Base-by-base conservation (phyloP, 2,329 filamentous ascomycete species). In the Celoporthe dispersa region DNA sequence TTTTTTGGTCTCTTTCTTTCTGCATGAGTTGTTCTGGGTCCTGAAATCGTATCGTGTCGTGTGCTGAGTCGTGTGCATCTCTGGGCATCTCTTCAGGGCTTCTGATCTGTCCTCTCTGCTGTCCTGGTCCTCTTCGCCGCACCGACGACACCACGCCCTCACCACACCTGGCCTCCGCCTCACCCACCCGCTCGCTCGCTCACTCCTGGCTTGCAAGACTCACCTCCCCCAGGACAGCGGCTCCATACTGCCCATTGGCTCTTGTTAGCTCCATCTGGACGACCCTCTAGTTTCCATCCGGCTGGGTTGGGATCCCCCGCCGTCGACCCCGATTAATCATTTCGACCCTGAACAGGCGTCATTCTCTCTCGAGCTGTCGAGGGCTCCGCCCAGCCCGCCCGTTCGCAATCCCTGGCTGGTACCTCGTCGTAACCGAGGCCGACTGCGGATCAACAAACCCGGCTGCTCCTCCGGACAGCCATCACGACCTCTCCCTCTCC, bases 321-420 rank as follows among this genome's bases (percentile, higher is more conserved):
- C 61, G 51, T 64, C 39, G 22, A 12, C n/a, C 28, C 61, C 61
- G 28, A 31, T 64, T n/a, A 16, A 28, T 41, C 39, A 51, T 51
- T 64, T 64, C 41, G 25, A 51, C 61, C 61, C 61, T 64, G 41
- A 64, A 64, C 39, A 64, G 61, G 37, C 61, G 61, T 64, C 61
- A 64, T 51, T 48, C 39, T 19, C 12, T 11, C 11, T 31, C 14
- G 25, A 3, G 7, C 11, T 25, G 53, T 28, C 53, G 25, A 28
- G 5, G 25, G 12, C 2, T 39, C 4, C 48, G n/a, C 48, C 41
- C 48, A 53, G 25, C 48, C 60, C n/a, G n/a, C 25, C 60, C 37
- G 22, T 37, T 37, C 37, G 35, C 60, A 63, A n/a, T n/a, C 41
- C 37, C 60, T 63, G 16, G 33, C 35, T 62, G n/a, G 60, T 28